A percentile compares a stretch with the other conserved stretches of the same genome.
Evolutionary conservation across 371 early-diverging fungal genomes (phyloP).

Genomic region (Mortierella sp.): DNA sequence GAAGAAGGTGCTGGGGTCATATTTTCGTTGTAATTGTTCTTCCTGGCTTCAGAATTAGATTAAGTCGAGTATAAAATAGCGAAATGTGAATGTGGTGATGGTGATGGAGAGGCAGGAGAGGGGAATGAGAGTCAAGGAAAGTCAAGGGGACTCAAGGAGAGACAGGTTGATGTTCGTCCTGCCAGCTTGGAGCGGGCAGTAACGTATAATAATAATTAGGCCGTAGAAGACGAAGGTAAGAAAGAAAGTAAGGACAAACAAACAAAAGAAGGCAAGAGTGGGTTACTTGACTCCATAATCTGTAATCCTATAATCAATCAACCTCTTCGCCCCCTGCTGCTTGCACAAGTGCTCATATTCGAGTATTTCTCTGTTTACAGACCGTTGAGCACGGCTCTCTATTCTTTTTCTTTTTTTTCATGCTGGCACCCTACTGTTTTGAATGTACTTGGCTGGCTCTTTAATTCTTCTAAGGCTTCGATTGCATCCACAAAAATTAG

Average conservation of each 20-base stretch:
- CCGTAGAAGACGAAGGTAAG: neutral
- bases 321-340: neutral
- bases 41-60: neutral
- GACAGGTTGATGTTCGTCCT: neutral
- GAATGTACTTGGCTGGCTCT: neutral
- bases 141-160: neutral
- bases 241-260: neutral
- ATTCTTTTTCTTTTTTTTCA: neutral
- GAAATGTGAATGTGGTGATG: neutral
- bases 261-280: neutral
- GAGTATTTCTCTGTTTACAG: neutral
- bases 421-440: neutral
- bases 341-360: neutral
- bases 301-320: too few species aligned
- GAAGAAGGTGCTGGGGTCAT: conserved; percentile 37
- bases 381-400: conserved; percentile 17
- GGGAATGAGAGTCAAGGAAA: neutral
- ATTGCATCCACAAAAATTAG: neutral
- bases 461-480: neutral
- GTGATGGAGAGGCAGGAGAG: neutral
- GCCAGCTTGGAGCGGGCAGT: neutral
- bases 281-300: neutral
- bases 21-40: neutral
- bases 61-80: neutral
- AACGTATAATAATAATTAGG: neutral